Conservation (phyloP, 2,329 filamentous ascomycete genomes). For the Seiridium cupressi region DNA sequence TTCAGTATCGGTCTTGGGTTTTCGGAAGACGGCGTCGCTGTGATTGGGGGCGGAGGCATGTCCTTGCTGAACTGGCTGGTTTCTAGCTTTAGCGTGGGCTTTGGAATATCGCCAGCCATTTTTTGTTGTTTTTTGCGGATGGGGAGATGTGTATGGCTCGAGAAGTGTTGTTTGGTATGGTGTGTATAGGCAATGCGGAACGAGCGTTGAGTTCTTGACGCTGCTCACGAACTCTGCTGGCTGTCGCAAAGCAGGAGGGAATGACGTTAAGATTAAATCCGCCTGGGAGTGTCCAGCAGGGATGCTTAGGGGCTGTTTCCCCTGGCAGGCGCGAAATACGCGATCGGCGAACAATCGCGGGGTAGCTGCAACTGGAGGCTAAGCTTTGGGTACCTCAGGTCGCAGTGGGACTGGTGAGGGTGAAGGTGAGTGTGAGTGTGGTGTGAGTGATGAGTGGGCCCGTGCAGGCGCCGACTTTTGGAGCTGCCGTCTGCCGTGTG, state of each 20-base stretch:
- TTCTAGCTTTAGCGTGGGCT: constrained; percentile 26
- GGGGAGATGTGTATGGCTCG: too few species aligned
- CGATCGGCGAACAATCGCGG: not conserved
- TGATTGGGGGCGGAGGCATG: constrained; percentile 26
- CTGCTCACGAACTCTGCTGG: not conserved
- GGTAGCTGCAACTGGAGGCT: not conserved
- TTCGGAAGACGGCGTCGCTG: constrained; percentile 17
- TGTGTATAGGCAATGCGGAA: too few species aligned
- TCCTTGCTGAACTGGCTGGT: constrained; percentile 17
- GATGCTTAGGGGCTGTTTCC: not conserved
- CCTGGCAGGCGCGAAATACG: not conserved
- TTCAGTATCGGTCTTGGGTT: constrained; percentile 30
- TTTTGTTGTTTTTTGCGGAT: not conserved
- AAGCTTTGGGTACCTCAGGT: not conserved
- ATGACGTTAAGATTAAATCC: not conserved
- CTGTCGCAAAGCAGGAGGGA: not conserved
- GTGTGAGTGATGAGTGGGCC: too few species aligned
- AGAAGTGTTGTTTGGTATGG: too few species aligned
- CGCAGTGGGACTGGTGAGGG: too few species aligned
- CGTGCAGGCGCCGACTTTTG: too few species aligned
- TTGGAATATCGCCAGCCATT: constrained; percentile 25
- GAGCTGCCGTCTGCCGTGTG: too few species aligned
- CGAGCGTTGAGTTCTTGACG: too few species aligned
- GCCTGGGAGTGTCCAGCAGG: not conserved
- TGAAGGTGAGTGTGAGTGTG: too few species aligned